These are phyloP conservation scores for Waltergamsia citrina DNA, from an alignment of 2,329 filamentous ascomycete genomes.

Conservation along the genomic window DNA sequence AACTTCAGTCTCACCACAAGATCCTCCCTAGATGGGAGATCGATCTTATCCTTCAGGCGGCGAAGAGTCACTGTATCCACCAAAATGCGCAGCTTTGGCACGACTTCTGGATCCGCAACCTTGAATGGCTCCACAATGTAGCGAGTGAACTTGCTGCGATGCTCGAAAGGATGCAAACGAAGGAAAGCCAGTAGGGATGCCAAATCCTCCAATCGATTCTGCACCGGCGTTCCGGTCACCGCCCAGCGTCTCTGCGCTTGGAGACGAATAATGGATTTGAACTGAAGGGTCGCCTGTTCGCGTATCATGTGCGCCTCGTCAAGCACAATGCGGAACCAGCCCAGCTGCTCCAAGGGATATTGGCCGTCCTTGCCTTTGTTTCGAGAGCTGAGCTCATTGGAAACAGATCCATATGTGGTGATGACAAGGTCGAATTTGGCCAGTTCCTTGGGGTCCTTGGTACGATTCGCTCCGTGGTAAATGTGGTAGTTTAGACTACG, in stretches of 20 bases:
- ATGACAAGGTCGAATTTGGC: constrained; percentile 74
- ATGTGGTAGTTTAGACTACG: constrained; percentile 63
- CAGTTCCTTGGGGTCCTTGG: constrained; percentile 58
- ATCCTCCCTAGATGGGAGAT: constrained; percentile 68
- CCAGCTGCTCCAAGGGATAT: constrained; percentile 65
- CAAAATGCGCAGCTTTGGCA: constrained; percentile 77
- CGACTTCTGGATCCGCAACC: constrained; percentile 70
- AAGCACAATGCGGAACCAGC: constrained; percentile 89
- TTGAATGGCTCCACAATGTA: constrained; percentile 84
- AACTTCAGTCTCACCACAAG: constrained; percentile 67
- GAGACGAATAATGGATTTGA: constrained; percentile 74
- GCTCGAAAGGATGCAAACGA: constrained; percentile 75
- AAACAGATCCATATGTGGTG: constrained; percentile 85
- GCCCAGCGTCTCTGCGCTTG: constrained; percentile 83
- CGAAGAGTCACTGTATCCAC: constrained; percentile 93
- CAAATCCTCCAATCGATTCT: constrained; percentile 87
- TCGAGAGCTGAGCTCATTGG: constrained; percentile 64
- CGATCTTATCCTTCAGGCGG: constrained; percentile 83
- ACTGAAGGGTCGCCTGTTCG: constrained; percentile 71
- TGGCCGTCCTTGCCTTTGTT: constrained; percentile 48
- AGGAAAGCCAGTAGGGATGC: constrained; percentile 81
- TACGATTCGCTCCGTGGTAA: constrained; percentile 76
- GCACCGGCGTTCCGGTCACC: constrained; percentile 92
- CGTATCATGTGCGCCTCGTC: constrained; percentile 95
- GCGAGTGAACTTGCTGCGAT: constrained; percentile 63